Percentiles rank a stretch among this genome's conserved stretches.
Evolutionary conservation across 371 early-diverging fungal genomes (phyloP).

Genomic region (Mucor piriformis): DNA sequence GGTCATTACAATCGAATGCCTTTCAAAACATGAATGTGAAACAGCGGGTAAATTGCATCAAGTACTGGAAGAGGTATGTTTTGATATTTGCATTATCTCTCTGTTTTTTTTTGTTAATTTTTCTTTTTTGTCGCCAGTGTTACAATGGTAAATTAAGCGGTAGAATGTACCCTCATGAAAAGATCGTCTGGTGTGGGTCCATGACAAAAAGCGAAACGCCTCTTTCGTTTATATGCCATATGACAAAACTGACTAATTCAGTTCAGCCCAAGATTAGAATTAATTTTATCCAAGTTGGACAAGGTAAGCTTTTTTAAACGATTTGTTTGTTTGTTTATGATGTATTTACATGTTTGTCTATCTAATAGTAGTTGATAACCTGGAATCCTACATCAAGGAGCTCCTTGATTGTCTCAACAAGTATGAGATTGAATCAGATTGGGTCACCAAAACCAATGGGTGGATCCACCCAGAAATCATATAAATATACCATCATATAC

Average conservation of each 20-base stretch:
- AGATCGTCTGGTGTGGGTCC: constrained; percentile 24
- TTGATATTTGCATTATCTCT: no score
- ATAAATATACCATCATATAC: background rate
- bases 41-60: constrained; percentile 33
- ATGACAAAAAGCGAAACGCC: background rate
- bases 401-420: constrained; percentile 22
- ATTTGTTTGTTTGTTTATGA: no score
- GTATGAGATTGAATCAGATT: constrained; percentile 29
- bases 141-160: constrained; percentile 25
- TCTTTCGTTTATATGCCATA: constrained; percentile 19
- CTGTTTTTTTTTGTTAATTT: background rate
- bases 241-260: constrained; percentile 6
- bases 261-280: constrained; percentile 13
- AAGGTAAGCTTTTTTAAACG: constrained; percentile 13
- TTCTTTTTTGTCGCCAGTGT: constrained; percentile 5
- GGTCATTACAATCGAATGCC: constrained; percentile 21
- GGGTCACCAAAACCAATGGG: constrained; percentile 24
- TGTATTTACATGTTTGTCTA: background rate
- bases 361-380: background rate
- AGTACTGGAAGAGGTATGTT: constrained; percentile 26
- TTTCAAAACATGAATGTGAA: constrained; percentile 27
- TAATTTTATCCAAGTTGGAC: constrained; percentile 6
- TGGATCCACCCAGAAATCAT: constrained; percentile 21
- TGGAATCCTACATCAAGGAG: constrained; percentile 12
- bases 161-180: constrained; percentile 29